These are phyloP conservation scores for Pythium diclinum DNA, from an alignment of 352 stramenopile species.

Conservation along the genomic window DNA sequence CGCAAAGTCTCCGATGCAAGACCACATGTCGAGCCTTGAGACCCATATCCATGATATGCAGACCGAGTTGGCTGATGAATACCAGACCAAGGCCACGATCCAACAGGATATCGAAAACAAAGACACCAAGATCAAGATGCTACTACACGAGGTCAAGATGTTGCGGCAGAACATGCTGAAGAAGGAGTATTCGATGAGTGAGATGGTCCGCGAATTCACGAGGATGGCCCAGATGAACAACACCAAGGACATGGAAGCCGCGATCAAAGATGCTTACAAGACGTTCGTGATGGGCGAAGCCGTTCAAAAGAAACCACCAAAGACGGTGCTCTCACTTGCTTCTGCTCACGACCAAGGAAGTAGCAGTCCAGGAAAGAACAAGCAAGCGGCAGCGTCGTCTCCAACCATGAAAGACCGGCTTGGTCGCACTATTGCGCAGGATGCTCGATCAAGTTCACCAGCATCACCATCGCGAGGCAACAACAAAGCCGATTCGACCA, in stretches of 20 bases:
- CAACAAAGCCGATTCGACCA: neutral
- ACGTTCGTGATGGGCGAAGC: conserved; percentile 70
- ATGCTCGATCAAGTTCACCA: neutral
- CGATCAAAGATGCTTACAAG: conserved; percentile 79
- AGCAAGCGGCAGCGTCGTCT: conserved; percentile 6
- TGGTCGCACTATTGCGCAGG: neutral
- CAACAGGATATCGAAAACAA: conserved; percentile 69
- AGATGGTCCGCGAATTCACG: conserved; percentile 78
- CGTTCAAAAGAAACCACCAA: conserved; percentile 56
- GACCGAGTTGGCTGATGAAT: conserved; percentile 70
- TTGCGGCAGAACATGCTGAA: conserved; percentile 72
- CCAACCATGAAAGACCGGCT: conserved; percentile 1
- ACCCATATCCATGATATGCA: conserved; percentile 75
- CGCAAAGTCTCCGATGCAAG: conserved; percentile 66
- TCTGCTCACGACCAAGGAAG: neutral
- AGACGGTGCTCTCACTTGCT: conserved; percentile 17
- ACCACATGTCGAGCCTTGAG: conserved; percentile 57
- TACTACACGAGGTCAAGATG: conserved; percentile 72
- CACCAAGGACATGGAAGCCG: conserved; percentile 73
- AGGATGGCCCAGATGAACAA: conserved; percentile 71
- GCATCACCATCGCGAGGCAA: conserved; percentile 6
- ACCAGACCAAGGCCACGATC: conserved; percentile 51
- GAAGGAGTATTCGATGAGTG: conserved; percentile 74
- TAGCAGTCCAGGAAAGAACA: conserved; percentile 17
- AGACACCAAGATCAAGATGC: conserved; percentile 71